Evolutionary conservation across 225 moss, liverwort and hornwort species (phyloP), one percentile per base, ranked within the genome.

Genomic region (Bryoerythrophyllum caledonicum): DNA sequence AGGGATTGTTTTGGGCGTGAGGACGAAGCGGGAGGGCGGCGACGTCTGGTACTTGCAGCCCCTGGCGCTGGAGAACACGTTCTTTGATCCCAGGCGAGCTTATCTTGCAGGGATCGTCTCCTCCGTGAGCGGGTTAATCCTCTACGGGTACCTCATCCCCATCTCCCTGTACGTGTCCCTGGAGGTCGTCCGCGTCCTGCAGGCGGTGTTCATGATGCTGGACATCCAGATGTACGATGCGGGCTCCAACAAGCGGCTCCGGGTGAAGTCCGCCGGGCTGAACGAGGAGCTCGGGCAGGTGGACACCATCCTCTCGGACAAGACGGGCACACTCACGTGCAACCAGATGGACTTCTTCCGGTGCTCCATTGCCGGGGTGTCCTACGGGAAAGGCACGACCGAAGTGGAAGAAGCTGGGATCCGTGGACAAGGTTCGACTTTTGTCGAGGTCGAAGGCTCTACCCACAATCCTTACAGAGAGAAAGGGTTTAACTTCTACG

Each of bases 281-380:
- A 94, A 96, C 25, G 96, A 96, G 74, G 96, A 96, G 75, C 77
- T 96, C 27, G 96, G 96, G 27, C 96, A 96, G 76, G 96, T 96
- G 5, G 96, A 96, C 69, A 94, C 96, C 15, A 94, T 96, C 57
- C 88, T 96, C n/a, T 96, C 96, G 4, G 96, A 96, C 74, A 96
- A 96, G 77, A 96, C 96, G n/a, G 96, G 96, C 15, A 96, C 96
- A 26, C 82, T 96, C 48, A 96, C 96, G 8, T 84, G 91, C 67
- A 96, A 96, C 55, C 94, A 96, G 74, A 92, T 96, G 96, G 96
- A 96, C 55, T 96, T 96, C 25, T 94, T 92, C 54, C 86, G 94
- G 10, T 91, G 92, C 65, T 76, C 94, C 1, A 90, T 96, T 48
- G 85, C 86, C 26, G 94, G 92, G 6, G 78, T 92, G 23, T 88